phyloP scores from a whole-genome alignment of 257 asterid species.

The Verbascum thapsus region DNA sequence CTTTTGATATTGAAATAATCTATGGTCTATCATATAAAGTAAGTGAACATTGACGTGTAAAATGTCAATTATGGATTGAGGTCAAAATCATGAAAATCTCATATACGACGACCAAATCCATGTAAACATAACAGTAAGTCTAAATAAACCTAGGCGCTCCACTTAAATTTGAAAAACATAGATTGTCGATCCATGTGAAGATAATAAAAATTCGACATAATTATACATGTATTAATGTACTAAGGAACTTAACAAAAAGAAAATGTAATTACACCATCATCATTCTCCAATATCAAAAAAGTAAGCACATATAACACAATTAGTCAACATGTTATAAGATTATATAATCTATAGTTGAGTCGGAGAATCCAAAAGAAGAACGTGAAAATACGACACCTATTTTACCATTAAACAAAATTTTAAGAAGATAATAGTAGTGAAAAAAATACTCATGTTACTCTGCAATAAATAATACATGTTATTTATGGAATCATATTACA shows the following conservation, averaged over 20 bases:
- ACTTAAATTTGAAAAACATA: background rate
- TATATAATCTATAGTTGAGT: conserved; percentile 16
- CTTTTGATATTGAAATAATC: conserved; percentile 4
- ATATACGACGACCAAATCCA: conserved; percentile 19
- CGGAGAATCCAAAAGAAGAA: conserved; percentile 5
- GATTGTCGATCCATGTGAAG: conserved; percentile 12
- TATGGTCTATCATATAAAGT: conserved; percentile 14
- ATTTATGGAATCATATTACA: conserved; percentile 2
- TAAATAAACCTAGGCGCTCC: conserved; percentile 4
- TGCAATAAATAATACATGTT: background rate
- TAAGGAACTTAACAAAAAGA: background rate
- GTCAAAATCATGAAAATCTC: conserved; percentile 17
- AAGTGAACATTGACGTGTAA: conserved; percentile 23
- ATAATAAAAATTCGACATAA: background rate
- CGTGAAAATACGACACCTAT: background rate
- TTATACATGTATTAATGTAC: conserved; percentile 15
- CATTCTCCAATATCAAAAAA: conserved; percentile 10
- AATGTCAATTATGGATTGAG: background rate
- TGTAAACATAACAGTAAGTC: background rate
- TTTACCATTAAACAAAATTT: background rate
- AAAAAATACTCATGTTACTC: background rate
- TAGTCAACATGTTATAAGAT: background rate
- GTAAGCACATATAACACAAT: conserved; percentile 8
- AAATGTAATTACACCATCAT: background rate
- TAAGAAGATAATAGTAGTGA: background rate